phyloP scores from a whole-genome alignment of 1,139 yeast genomes.

The Wickerhamomyces sp. region DNA sequence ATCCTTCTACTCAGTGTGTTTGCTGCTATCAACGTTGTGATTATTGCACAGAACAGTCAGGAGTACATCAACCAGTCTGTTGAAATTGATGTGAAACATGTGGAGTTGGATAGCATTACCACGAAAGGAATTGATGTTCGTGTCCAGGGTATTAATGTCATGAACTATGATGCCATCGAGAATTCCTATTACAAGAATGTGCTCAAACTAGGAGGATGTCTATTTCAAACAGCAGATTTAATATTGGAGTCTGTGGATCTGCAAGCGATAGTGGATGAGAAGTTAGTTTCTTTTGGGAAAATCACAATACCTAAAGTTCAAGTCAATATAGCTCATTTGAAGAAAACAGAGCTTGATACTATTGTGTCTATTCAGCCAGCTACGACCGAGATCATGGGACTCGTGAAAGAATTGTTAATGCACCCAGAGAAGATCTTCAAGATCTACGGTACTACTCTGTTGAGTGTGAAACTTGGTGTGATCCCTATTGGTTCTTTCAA shows the following conservation, averaged over 20 bases:
- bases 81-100: conserved; percentile 25
- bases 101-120: conserved; percentile 26
- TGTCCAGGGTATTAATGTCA: conserved; percentile 25
- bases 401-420: conserved; percentile 25
- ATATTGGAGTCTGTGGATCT: conserved; percentile 17
- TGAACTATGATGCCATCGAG: conserved; percentile 27
- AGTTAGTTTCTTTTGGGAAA: conserved; percentile 13
- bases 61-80: conserved; percentile 27
- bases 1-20: background rate
- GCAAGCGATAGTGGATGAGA: conserved; percentile 8
- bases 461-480: conserved; percentile 26
- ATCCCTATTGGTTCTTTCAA: conserved; percentile 27
- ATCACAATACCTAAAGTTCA: conserved; percentile 17
- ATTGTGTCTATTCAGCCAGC: conserved; percentile 27
- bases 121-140: conserved; percentile 27
- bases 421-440: conserved; percentile 27
- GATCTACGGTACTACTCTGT: conserved; percentile 28
- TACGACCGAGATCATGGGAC: conserved; percentile 25
- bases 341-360: conserved; percentile 16
- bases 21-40: background rate
- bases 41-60: conserved; percentile 22
- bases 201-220: conserved; percentile 27
- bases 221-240: conserved; percentile 22
- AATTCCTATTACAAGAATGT: conserved; percentile 20
- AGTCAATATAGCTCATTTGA: conserved; percentile 14